A percentile compares a stretch with the other conserved stretches of the same genome.
These are phyloP conservation scores for Boletus rex-veris DNA, from an alignment of 768 basidiomycete species.

Conservation along the genomic window DNA sequence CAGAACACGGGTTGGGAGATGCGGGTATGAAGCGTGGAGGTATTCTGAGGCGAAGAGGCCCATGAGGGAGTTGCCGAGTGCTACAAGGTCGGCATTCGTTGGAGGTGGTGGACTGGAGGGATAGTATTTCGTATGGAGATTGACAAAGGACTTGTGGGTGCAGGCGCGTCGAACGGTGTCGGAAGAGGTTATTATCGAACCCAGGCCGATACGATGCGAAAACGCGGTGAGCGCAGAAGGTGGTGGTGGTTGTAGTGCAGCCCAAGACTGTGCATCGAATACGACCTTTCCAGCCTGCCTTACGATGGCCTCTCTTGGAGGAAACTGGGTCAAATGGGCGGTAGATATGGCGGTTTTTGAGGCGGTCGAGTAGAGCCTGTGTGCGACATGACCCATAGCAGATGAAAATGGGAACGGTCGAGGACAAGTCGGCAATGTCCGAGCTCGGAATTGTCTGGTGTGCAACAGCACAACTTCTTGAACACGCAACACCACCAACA, in stretches of 20 bases:
- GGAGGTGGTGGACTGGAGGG: conserved; percentile 51
- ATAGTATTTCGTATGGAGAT: conserved; percentile 52
- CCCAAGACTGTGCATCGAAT: conserved; percentile 70
- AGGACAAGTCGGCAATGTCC: conserved; percentile 32
- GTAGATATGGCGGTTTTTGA: conserved; percentile 52
- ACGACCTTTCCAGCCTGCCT: conserved; percentile 35
- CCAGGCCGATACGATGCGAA: conserved; percentile 71
- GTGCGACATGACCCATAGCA: conserved; percentile 58
- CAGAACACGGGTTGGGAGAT: conserved; percentile 86
- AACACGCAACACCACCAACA: conserved; percentile 31
- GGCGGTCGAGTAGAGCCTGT: conserved; percentile 48
- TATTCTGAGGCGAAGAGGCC: conserved; percentile 88
- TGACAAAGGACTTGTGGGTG: conserved; percentile 71
- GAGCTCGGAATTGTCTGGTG: conserved; percentile 2
- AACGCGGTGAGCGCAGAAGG: conserved; percentile 71
- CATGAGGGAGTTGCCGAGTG: conserved; percentile 82
- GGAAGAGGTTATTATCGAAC: conserved; percentile 48
- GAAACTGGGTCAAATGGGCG: conserved; percentile 53
- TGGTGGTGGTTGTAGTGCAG: conserved; percentile 66
- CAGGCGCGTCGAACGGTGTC: conserved; percentile 68
- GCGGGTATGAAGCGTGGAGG: conserved; percentile 76
- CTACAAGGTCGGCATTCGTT: conserved; percentile 73
- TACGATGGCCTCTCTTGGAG: conserved; percentile 53
- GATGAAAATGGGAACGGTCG: conserved; percentile 20
- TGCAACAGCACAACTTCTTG: neutral